These are phyloP conservation scores for Lithohypha guttulata DNA, from an alignment of 2,329 filamentous ascomycete genomes.

Conservation along the genomic window DNA sequence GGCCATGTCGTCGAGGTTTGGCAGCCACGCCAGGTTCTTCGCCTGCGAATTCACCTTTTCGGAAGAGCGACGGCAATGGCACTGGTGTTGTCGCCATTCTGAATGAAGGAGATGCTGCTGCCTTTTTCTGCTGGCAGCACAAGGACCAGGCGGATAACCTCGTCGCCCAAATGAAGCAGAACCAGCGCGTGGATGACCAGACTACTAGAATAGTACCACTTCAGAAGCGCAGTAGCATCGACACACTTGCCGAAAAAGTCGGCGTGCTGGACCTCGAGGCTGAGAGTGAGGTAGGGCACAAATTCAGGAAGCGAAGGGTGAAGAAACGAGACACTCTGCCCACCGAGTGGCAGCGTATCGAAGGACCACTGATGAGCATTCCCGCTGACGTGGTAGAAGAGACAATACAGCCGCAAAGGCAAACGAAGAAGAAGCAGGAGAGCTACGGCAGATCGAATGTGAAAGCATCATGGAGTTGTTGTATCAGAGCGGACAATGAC, in stretches of 20 bases:
- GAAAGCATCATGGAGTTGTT: constrained; percentile 21
- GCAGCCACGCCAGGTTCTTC: constrained; percentile 25
- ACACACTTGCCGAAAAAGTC: constrained; percentile 72
- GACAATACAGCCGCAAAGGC: constrained; percentile 1
- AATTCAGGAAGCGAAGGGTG: constrained; percentile 16
- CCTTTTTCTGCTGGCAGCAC: constrained; percentile 86
- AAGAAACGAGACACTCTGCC: constrained; percentile 26
- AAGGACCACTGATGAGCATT: constrained; percentile 36
- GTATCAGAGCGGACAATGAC: constrained; percentile 13
- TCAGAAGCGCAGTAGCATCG: constrained; percentile 64
- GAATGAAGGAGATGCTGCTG: constrained; percentile 23
- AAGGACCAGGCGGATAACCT: constrained; percentile 62
- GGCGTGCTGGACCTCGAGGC: constrained; percentile 58
- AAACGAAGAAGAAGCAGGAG: constrained; percentile 4
- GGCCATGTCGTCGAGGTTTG: constrained; percentile 67
- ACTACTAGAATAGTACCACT: constrained; percentile 45
- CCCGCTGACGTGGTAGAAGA: constrained; percentile 26
- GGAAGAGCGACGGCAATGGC: constrained; percentile 12
- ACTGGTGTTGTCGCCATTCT: constrained; percentile 23
- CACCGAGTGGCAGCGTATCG: constrained; percentile 35
- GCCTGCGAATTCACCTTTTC: constrained; percentile 24
- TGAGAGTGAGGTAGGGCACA: constrained; percentile 10
- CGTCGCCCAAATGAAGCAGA: constrained; percentile 30
- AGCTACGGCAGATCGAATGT: constrained; percentile 17
- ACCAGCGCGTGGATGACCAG: too few species aligned